Conservation (phyloP, 2,329 filamentous ascomycete genomes). For the Helotiales sp. region DNA sequence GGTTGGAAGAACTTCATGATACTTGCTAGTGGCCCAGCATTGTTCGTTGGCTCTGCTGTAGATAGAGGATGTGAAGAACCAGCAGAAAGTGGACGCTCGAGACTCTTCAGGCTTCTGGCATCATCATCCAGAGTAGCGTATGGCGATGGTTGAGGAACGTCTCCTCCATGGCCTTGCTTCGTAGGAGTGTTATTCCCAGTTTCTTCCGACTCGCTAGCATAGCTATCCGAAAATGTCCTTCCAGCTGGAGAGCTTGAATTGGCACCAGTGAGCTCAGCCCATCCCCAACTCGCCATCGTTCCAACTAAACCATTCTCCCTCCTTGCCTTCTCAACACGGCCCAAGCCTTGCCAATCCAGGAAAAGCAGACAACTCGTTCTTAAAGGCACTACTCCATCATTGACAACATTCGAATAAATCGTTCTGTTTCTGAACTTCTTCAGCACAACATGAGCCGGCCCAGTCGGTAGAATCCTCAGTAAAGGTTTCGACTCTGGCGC, state of each 20-base stretch:
- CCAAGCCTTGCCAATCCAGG: constrained; percentile 93
- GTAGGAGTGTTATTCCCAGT: constrained; percentile 49
- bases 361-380: constrained; percentile 96
- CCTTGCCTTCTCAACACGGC: constrained; percentile 90
- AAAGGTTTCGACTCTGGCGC: constrained; percentile 88
- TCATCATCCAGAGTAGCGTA: constrained; percentile 73
- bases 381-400: constrained; percentile 94
- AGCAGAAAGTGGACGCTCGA: constrained; percentile 39
- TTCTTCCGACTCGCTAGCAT: constrained; percentile 35
- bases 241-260: constrained; percentile 48
- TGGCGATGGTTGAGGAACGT: constrained; percentile 73
- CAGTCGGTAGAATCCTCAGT: constrained; percentile 85
- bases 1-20: constrained; percentile 76
- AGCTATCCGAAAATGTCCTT: constrained; percentile 32
- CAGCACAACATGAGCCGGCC: constrained; percentile 85
- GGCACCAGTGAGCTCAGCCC: constrained; percentile 86
- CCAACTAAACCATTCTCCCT: constrained; percentile 91
- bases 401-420: constrained; percentile 95
- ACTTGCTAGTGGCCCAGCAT: constrained; percentile 56
- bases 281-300: constrained; percentile 91
- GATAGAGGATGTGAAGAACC: constrained; percentile 25
- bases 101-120: constrained; percentile 58
- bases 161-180: constrained; percentile 47
- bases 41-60: constrained; percentile 44
- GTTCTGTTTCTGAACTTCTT: constrained; percentile 90